Conservation (phyloP, 176 grass and related monocot genomes). For the Calamus simplicifolius region DNA sequence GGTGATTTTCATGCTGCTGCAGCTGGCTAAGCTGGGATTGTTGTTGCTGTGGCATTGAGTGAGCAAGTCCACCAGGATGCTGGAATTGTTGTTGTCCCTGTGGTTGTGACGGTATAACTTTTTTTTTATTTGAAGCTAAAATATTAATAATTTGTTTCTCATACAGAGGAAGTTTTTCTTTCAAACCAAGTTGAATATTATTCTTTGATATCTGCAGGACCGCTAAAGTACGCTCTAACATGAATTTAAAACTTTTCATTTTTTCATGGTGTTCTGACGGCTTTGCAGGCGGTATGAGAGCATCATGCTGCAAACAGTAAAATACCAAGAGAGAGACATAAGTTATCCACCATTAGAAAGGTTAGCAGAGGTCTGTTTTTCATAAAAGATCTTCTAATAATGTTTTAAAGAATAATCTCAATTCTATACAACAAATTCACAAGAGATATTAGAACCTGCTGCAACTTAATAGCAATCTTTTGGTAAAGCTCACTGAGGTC, state of each 20-base stretch:
- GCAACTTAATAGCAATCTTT: slow-evolving; percentile 57
- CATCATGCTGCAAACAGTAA: slow-evolving; percentile 31
- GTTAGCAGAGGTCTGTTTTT: too few species aligned
- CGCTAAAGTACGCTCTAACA: slow-evolving; percentile 46
- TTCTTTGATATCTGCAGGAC: slow-evolving; percentile 43
- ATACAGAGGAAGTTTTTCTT: slow-evolving; percentile 39
- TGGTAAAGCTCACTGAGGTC: slow-evolving; percentile 58
- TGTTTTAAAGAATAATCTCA: too few species aligned
- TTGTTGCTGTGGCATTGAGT: slow-evolving; percentile 42
- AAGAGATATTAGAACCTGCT: slow-evolving; percentile 23
- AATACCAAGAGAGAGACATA: neutral
- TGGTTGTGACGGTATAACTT: slow-evolving; percentile 26
- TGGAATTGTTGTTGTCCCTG: slow-evolving; percentile 36
- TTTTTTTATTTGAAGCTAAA: slow-evolving; percentile 50
- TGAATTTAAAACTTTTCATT: slow-evolving; percentile 46
- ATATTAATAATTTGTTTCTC: slow-evolving; percentile 62
- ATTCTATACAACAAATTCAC: neutral
- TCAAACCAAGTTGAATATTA: slow-evolving; percentile 35
- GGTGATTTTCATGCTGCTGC: slow-evolving; percentile 56
- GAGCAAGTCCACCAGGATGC: slow-evolving; percentile 42
- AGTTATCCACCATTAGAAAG: too few species aligned
- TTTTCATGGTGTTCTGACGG: slow-evolving; percentile 50
- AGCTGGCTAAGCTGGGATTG: slow-evolving; percentile 32
- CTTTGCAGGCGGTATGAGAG: slow-evolving; percentile 25
- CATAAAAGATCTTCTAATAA: too few species aligned